Base-by-base conservation (phyloP, 305 asterid species). In the Fraxinus ornus region DNA sequence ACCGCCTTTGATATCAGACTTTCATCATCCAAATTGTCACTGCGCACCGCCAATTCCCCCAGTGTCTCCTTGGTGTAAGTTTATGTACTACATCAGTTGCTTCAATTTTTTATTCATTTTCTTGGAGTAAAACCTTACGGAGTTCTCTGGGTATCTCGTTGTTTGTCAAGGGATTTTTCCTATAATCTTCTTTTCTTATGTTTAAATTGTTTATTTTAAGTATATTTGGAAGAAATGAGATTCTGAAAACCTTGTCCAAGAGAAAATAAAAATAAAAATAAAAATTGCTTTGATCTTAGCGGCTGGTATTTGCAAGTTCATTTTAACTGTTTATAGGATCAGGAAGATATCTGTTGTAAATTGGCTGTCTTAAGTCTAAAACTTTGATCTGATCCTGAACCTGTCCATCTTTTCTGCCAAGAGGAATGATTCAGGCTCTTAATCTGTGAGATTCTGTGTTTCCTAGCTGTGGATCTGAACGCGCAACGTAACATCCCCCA, bases 21-120 rank as follows among this genome's bases (percentile, higher is more conserved):
- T 77, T 83, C 92, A 3, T 83, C 91, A 39, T 88, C 98, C 0
- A 88, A 68, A 84, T 75, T 92, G 80, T 83, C 87, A 15, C 8
- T 87, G 24, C 87, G 86, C 81, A 44, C 71, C 77, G 55, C 68
- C 52, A 83, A 30, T 76, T 85, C 88, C 75, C 77, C 77, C 80
- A 80, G 79, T 75, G 86, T 80, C 70, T 86, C 94, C 66, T 89
- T 92, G 83, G 75, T 87, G 99, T 93, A 91, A 80, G 95, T 49
- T 35, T 5, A 60, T 76, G 33, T 52, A 5, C 74, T 17, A 24
- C 73, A 12, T 15, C 24, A 19, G 7, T 0, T 37, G 60, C 37
- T 19, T 39, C 44, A 12, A 55, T 19, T 17, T 28, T 49, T 71
- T 2, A 17, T 2, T 64, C 72, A 60, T 64, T 64, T 64, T 22